A percentile compares a stretch with the other conserved stretches of the same genome.
These are phyloP conservation scores for Annulohypoxylon nitens DNA, from an alignment of 495 filamentous ascomycete genomes.

Conservation along the genomic window DNA sequence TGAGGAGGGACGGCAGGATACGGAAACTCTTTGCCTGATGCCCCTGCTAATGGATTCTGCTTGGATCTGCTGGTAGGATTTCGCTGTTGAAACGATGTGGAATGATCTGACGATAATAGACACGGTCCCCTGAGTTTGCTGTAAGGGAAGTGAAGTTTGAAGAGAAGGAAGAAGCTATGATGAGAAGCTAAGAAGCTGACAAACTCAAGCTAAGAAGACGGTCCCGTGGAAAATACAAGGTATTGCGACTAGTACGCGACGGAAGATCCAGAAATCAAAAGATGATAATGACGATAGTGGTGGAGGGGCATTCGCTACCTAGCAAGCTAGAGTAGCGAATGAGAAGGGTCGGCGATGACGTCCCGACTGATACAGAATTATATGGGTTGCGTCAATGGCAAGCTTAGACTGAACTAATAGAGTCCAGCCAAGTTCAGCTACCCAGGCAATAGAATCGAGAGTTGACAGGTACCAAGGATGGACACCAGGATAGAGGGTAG, in stretches of 20 bases:
- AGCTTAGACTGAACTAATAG: conserved; percentile 20
- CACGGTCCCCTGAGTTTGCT: conserved; percentile 16
- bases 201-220: not conserved
- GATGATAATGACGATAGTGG: conserved; percentile 41
- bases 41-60: conserved; percentile 23
- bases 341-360: conserved; percentile 37
- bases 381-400: conserved; percentile 46
- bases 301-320: conserved; percentile 29
- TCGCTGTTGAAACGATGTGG: conserved; percentile 22
- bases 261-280: conserved; percentile 22
- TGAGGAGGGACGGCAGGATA: conserved; percentile 20
- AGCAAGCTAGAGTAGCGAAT: conserved; percentile 28
- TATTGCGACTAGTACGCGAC: not conserved
- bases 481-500: not conserved
- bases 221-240: not conserved
- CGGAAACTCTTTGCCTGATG: conserved; percentile 20
- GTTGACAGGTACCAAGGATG: conserved; percentile 24
- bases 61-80: conserved; percentile 24
- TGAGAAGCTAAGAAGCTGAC: not conserved
- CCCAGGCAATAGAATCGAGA: not conserved
- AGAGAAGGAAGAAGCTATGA: not conserved
- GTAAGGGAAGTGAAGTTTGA: not conserved
- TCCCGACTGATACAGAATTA: conserved; percentile 44
- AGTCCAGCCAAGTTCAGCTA: not conserved
- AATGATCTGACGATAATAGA: conserved; percentile 35